Conservation (phyloP, 129 eudicot genomes). For the Artemisia argyi region DNA sequence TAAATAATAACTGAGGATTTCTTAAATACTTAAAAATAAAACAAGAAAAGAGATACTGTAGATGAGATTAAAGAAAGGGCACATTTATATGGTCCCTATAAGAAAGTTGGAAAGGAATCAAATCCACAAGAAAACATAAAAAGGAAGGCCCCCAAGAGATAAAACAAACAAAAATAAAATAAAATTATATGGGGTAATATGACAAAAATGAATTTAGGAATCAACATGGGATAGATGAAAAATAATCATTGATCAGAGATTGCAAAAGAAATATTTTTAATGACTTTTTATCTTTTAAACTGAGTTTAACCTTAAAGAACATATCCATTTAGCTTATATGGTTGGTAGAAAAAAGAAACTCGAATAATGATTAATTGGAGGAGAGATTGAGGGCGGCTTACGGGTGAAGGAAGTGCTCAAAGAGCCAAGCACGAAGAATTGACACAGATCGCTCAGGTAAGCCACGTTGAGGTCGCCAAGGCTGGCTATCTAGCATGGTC, state of each 20-base stretch:
- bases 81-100: constrained; percentile 44
- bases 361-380: neutral
- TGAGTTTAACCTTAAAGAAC: constrained; percentile 7
- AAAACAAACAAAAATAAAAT: constrained; percentile 7
- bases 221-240: constrained; percentile 41
- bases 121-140: constrained; percentile 59
- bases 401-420: constrained; percentile 99
- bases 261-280: constrained; percentile 13
- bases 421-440: constrained; percentile 98
- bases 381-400: constrained; percentile 27
- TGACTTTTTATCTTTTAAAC: neutral
- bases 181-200: constrained; percentile 20
- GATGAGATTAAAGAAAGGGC: constrained; percentile 36
- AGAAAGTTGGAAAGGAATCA: constrained; percentile 48
- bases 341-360: neutral
- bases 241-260: constrained; percentile 37
- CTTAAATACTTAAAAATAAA: constrained; percentile 13
- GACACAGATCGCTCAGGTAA: constrained; percentile 93
- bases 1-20: neutral
- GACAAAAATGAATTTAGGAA: constrained; percentile 47
- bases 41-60: constrained; percentile 23
- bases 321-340: neutral
- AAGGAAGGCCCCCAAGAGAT: constrained; percentile 36
- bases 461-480: constrained; percentile 99
- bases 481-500: constrained; percentile 87